Conservation (phyloP, 352 stramenopile genomes). For the Phytophthora colocasiae region DNA sequence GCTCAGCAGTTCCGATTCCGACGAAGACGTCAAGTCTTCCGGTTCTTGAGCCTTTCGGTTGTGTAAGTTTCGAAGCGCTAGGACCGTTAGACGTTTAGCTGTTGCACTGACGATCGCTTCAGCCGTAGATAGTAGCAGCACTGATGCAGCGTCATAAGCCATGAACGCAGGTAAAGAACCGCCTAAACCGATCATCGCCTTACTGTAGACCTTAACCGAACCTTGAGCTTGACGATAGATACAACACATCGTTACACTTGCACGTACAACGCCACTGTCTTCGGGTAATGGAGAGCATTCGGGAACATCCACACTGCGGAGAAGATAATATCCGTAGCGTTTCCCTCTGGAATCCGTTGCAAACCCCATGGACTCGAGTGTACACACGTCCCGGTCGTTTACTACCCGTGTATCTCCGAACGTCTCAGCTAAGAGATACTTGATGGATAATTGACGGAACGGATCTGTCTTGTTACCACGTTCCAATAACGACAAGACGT, state of each 20-base stretch:
- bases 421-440: slow-evolving; percentile 57
- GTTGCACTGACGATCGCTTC: slow-evolving; percentile 47
- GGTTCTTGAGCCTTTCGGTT: slow-evolving; percentile 16
- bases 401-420: slow-evolving; percentile 53
- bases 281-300: slow-evolving; percentile 57
- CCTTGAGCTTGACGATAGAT: slow-evolving; percentile 66
- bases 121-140: slow-evolving; percentile 51
- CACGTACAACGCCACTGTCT: slow-evolving; percentile 51
- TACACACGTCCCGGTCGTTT: slow-evolving; percentile 56
- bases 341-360: slow-evolving; percentile 40
- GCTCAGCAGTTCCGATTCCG: slow-evolving; percentile 26
- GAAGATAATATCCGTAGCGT: slow-evolving; percentile 62
- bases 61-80: slow-evolving; percentile 13
- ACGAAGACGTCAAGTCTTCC: slow-evolving; percentile 27
- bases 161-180: slow-evolving; percentile 56
- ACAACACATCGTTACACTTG: slow-evolving; percentile 64
- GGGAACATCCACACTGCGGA: slow-evolving; percentile 58
- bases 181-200: slow-evolving; percentile 59
- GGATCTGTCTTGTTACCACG: slow-evolving; percentile 51
- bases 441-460: slow-evolving; percentile 64
- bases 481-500: slow-evolving; percentile 57
- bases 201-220: slow-evolving; percentile 62
- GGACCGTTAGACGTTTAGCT: slow-evolving; percentile 55
- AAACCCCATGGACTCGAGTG: slow-evolving; percentile 62
- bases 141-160: slow-evolving; percentile 48